phyloP scores from a whole-genome alignment of 140 eudicot genomes.

The Stevia rebaudiana region DNA sequence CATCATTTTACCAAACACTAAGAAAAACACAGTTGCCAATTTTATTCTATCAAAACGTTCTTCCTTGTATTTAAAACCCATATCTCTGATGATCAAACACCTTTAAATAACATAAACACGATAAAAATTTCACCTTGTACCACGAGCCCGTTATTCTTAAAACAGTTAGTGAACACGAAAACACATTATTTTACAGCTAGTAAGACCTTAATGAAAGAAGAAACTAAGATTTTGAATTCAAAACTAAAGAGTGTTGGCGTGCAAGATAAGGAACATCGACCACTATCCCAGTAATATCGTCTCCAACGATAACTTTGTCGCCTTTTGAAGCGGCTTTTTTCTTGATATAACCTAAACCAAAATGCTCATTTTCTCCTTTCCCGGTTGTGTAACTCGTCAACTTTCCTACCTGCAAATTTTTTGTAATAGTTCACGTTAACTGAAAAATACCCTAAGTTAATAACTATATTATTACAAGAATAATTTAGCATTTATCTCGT shows the following conservation, averaged over 20 bases:
- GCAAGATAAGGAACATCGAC: slow-evolving; percentile 74
- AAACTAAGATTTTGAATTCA: slow-evolving; percentile 26
- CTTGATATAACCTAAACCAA: slow-evolving; percentile 85
- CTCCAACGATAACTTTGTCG: slow-evolving; percentile 58
- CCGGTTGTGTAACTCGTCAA: slow-evolving; percentile 65
- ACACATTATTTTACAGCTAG: no score
- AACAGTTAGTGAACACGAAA: background rate
- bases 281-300: slow-evolving; percentile 44
- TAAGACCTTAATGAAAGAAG: background rate
- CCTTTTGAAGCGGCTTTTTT: slow-evolving; percentile 61
- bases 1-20: background rate
- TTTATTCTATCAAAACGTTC: background rate
- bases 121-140: background rate
- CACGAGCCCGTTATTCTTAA: background rate
- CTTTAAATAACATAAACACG: background rate
- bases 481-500: background rate
- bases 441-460: no score
- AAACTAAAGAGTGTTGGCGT: slow-evolving; percentile 41
- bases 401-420: slow-evolving; percentile 65
- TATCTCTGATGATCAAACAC: background rate
- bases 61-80: background rate
- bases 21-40: background rate
- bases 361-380: slow-evolving; percentile 40
- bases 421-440: background rate
- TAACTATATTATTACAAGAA: background rate